These are phyloP conservation scores for Tulasnella sp. DNA, from an alignment of 768 basidiomycete genomes.

Conservation along the genomic window DNA sequence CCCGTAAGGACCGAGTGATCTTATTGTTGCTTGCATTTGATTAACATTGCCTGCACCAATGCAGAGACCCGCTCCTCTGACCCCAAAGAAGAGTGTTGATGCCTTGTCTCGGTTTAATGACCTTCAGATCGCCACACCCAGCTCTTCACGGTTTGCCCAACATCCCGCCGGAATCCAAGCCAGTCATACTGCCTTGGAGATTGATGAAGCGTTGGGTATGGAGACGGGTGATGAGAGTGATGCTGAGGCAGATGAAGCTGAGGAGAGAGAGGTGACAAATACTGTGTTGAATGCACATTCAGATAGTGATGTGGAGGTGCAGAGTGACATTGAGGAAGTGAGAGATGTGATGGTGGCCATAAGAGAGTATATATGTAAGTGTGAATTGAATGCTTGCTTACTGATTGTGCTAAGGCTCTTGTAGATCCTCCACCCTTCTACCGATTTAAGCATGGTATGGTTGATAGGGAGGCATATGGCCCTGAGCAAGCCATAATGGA, in stretches of 20 bases:
- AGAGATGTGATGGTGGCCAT: background rate
- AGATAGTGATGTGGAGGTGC: too few relatives aligned
- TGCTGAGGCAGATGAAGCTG: background rate
- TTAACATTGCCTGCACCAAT: background rate
- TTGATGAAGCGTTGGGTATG: background rate
- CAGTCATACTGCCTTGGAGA: background rate
- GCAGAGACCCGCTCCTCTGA: background rate
- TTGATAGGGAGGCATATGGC: background rate
- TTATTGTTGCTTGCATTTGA: background rate
- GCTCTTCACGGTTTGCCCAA: background rate
- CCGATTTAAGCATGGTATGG: background rate
- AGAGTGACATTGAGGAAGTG: background rate
- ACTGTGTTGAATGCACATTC: too few relatives aligned
- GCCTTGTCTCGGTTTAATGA: background rate
- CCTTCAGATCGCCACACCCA: background rate
- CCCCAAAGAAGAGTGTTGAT: background rate
- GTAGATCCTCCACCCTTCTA: background rate
- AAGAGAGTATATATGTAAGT: background rate
- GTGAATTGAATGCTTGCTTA: background rate
- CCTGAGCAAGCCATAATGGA: background rate
- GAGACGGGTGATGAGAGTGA: background rate
- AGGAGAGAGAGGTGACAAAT: background rate
- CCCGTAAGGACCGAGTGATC: background rate
- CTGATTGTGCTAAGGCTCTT: background rate
- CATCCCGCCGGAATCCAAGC: constrained; percentile 1